phyloP scores from a whole-genome alignment of 176 grass and related monocot species.

The Bromus sterilis region DNA sequence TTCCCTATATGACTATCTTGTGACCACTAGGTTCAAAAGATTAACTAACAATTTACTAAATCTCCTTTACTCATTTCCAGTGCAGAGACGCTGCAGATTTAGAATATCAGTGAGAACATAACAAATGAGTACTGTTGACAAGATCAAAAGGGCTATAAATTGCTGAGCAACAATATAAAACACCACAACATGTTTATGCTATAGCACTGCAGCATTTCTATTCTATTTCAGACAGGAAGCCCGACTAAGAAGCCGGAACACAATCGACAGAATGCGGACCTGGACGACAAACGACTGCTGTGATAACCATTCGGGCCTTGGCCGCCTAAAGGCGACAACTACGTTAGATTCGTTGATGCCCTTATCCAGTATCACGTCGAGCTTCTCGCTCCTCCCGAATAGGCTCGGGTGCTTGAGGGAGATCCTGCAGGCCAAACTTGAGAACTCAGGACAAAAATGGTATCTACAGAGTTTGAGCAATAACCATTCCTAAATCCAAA shows the following conservation, averaged over 20 bases:
- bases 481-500: not conserved
- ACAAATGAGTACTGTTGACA: not conserved
- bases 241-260: not conserved
- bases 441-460: not conserved
- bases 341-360: constrained; percentile 83
- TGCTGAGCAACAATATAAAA: not conserved
- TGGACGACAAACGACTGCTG: constrained; percentile 88
- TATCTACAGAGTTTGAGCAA: not conserved
- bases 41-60: not conserved
- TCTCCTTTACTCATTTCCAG: not conserved
- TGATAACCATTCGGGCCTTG: constrained; percentile 50
- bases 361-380: constrained; percentile 86
- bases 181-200: not conserved
- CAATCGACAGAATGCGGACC: constrained; percentile 28
- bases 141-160: not conserved
- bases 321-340: constrained; percentile 67
- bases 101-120: not conserved
- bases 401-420: constrained; percentile 80
- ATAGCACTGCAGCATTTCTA: not conserved
- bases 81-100: not conserved
- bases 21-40: not conserved
- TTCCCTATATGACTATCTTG: not conserved
- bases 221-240: not conserved
- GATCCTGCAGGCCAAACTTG: constrained; percentile 36
- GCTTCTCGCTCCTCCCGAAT: constrained; percentile 80